Percentiles rank a stretch among this genome's conserved stretches.
phyloP scores from a whole-genome alignment of 2,329 filamentous ascomycete genomes.

The Fusarium tjaetaba region DNA sequence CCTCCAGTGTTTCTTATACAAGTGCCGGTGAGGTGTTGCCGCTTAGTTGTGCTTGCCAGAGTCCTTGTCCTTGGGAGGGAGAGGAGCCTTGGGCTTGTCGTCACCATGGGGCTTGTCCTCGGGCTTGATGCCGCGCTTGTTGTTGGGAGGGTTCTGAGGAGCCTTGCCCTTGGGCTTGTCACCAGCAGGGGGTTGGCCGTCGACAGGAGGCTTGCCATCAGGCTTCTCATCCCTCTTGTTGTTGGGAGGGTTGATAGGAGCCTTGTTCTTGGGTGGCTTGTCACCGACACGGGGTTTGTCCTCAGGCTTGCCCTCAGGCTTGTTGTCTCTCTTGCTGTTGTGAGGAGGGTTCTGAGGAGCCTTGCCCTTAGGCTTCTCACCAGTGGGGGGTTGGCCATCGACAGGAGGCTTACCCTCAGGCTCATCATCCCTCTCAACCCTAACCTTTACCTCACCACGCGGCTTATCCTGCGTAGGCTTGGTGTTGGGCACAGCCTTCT shows the following conservation, averaged over 20 bases:
- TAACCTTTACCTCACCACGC: neutral
- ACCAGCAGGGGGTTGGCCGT: neutral
- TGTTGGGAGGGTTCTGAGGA: neutral
- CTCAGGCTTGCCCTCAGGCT: neutral
- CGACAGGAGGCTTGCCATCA: neutral
- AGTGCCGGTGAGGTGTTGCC: neutral
- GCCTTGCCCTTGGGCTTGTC: neutral
- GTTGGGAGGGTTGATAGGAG: neutral
- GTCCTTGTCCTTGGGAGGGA: neutral
- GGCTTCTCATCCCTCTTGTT: neutral
- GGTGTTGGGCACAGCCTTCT: neutral
- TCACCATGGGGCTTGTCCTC: neutral
- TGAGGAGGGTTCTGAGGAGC: neutral
- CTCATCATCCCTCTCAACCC: neutral
- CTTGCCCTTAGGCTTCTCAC: neutral
- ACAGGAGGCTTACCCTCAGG: neutral
- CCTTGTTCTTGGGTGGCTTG: neutral
- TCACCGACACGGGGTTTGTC: neutral
- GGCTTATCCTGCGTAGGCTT: conserved; percentile 8
- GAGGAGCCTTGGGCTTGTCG: neutral
- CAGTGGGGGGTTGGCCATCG: neutral
- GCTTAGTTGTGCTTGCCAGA: neutral
- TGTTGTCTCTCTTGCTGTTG: neutral
- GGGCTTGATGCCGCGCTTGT: neutral
- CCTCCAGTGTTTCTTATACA: neutral